Evolutionary conservation across 2,329 filamentous ascomycete species (phyloP).

Genomic region (Sclerotinia trifoliorum): DNA sequence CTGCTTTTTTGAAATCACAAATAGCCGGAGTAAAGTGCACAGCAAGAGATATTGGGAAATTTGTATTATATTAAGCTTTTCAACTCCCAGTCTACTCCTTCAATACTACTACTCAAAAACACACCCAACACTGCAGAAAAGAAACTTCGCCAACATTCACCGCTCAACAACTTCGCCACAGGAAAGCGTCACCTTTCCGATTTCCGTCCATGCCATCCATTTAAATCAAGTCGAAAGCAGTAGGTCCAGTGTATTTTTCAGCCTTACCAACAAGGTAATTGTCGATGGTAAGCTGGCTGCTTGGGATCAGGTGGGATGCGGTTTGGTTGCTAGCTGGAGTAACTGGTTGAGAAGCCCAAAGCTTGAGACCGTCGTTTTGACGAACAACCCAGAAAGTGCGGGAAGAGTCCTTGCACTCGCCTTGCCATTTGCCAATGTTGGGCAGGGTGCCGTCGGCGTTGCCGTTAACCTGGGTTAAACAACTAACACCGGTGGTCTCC

Average conservation of each 20-base stretch:
- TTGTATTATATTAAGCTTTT: neutral
- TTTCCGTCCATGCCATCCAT: neutral
- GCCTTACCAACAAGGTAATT: neutral
- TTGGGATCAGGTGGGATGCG: neutral
- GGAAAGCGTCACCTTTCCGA: neutral
- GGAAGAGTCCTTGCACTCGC: neutral
- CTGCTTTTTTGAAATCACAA: no score
- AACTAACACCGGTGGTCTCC: neutral
- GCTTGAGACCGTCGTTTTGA: neutral
- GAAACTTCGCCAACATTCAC: neutral
- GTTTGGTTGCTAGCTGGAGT: neutral
- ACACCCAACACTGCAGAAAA: neutral
- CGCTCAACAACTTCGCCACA: neutral
- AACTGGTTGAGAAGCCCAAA: neutral
- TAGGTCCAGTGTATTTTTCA: neutral
- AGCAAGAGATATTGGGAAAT: neutral
- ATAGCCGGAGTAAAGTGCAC: no score
- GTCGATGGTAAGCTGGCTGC: fast-evolving
- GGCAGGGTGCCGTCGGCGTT: neutral
- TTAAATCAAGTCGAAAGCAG: neutral
- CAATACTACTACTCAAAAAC: neutral
- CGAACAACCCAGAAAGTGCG: neutral
- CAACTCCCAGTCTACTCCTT: neutral
- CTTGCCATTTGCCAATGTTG: neutral
- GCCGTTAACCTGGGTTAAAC: neutral